Conservation (phyloP, 495 filamentous ascomycete genomes). For the Penicillium bovifimosum region DNA sequence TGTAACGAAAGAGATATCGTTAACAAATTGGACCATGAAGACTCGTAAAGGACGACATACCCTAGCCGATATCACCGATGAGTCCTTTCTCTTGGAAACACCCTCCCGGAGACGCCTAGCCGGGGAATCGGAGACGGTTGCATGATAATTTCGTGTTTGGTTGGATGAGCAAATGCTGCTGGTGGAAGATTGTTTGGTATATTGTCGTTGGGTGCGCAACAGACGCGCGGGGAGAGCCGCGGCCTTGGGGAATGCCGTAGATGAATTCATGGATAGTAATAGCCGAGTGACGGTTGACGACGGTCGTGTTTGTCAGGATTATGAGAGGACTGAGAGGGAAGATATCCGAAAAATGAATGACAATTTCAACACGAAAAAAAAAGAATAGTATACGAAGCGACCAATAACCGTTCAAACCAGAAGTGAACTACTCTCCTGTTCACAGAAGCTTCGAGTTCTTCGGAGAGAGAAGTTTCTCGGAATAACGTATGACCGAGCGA, state of each 20-base stretch:
- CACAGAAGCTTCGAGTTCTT: constrained; percentile 36
- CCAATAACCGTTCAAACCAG: constrained; percentile 9
- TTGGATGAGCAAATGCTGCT: constrained; percentile 16
- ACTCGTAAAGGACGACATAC: constrained; percentile 22
- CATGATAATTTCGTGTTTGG: constrained; percentile 29
- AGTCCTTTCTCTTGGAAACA: constrained; percentile 19
- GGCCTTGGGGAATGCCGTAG: constrained; percentile 42
- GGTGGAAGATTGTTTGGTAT: constrained; percentile 27
- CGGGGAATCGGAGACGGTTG: constrained; percentile 17
- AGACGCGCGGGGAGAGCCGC: constrained; percentile 42
- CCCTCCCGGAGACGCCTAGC: constrained; percentile 21
- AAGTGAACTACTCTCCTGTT: constrained; percentile 2
- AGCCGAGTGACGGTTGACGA: constrained; percentile 12
- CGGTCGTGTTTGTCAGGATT: constrained; percentile 3
- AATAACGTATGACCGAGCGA: constrained; percentile 22
- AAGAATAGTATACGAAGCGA: constrained; percentile 7
- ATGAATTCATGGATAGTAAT: constrained; percentile 37
- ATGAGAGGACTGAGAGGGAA: neutral
- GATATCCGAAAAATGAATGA: constrained; percentile 5
- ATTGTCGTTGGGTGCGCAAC: constrained; percentile 37
- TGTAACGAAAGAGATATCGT: neutral
- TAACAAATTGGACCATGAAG: neutral
- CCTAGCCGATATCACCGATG: constrained; percentile 18
- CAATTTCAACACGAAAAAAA: constrained; percentile 7
- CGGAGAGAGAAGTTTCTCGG: constrained; percentile 25